phyloP scores from a whole-genome alignment of 2,329 filamentous ascomycete genomes.

The Bisporella sp. region DNA sequence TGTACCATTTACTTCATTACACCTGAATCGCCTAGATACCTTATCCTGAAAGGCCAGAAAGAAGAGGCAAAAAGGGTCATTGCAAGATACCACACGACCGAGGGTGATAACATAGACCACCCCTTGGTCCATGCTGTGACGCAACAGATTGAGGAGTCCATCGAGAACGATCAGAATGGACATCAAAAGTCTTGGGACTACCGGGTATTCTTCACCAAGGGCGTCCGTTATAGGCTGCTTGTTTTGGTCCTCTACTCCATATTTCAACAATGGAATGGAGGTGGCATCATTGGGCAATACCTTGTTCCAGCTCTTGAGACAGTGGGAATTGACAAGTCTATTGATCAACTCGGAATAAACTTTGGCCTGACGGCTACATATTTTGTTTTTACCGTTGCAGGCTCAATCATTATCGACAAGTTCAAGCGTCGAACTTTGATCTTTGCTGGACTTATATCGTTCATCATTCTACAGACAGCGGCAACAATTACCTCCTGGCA shows the following conservation, averaged over 20 bases:
- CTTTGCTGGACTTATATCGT: constrained; percentile 34
- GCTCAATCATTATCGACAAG: constrained; percentile 15
- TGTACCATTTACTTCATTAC: constrained; percentile 21
- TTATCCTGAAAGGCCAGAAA: constrained; percentile 27
- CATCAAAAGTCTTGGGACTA: constrained; percentile 36
- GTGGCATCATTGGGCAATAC: constrained; percentile 21
- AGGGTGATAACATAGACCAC: constrained; percentile 30
- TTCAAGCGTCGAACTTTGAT: constrained; percentile 33
- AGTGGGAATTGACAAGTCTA: constrained; percentile 13
- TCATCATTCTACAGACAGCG: constrained; percentile 37
- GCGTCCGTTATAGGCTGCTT: constrained; percentile 35
- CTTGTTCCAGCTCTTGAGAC: constrained; percentile 16
- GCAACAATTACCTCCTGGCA: constrained; percentile 42
- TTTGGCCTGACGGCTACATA: constrained; percentile 15
- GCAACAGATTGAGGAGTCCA: constrained; percentile 24
- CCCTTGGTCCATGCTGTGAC: constrained; percentile 19
- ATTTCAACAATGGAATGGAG: constrained; percentile 21
- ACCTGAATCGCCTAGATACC: constrained; percentile 30
- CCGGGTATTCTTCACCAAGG: constrained; percentile 38
- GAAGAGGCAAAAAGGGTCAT: constrained; percentile 32
- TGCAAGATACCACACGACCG: constrained; percentile 36
- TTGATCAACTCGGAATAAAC: constrained; percentile 15
- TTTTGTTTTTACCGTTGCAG: constrained; percentile 14
- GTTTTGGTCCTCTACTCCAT: constrained; percentile 36
- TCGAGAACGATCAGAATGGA: constrained; percentile 12